phyloP scores from a whole-genome alignment of 2,329 filamentous ascomycete genomes.

The Exserohilum turcica region DNA sequence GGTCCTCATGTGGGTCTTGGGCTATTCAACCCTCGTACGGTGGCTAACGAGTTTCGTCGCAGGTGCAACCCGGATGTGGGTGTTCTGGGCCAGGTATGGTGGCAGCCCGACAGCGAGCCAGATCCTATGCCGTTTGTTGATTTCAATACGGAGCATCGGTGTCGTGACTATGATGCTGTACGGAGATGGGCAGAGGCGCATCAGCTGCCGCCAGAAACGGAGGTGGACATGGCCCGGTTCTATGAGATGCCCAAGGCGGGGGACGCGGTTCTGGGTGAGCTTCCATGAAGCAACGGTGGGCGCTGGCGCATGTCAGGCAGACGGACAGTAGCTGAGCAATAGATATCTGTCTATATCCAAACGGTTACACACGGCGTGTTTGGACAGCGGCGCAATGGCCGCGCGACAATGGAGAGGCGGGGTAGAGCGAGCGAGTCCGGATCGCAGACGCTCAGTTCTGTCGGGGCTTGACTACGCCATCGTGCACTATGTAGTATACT shows the following conservation, averaged over 20 bases:
- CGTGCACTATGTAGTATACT: constrained; percentile 83
- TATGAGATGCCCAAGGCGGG: constrained; percentile 49
- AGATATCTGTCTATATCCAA: constrained; percentile 3
- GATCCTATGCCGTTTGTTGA: constrained; percentile 63
- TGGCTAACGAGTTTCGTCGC: not conserved
- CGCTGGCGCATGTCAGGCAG: constrained; percentile 17
- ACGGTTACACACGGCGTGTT: no score
- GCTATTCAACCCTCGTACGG: not conserved
- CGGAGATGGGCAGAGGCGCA: constrained; percentile 60
- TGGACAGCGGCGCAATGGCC: no score
- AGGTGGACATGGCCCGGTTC: constrained; percentile 50
- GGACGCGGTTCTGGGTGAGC: constrained; percentile 35
- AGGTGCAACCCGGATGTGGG: constrained; percentile 61
- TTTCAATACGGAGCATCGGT: constrained; percentile 65
- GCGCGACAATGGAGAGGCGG: no score
- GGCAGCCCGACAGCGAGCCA: constrained; percentile 47
- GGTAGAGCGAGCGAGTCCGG: not conserved
- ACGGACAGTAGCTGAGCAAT: constrained; percentile 2
- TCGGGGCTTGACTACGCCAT: constrained; percentile 83
- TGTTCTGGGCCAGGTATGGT: constrained; percentile 67
- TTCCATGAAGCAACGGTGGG: constrained; percentile 27
- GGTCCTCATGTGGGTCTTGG: constrained; percentile 62
- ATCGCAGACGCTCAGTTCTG: constrained; percentile 64
- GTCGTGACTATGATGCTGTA: constrained; percentile 62
- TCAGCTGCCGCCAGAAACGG: constrained; percentile 53